Evolutionary conservation across 208 protist species (phyloP), one percentile per base, ranked within the genome.

Genomic region (Leishmania arabica): DNA sequence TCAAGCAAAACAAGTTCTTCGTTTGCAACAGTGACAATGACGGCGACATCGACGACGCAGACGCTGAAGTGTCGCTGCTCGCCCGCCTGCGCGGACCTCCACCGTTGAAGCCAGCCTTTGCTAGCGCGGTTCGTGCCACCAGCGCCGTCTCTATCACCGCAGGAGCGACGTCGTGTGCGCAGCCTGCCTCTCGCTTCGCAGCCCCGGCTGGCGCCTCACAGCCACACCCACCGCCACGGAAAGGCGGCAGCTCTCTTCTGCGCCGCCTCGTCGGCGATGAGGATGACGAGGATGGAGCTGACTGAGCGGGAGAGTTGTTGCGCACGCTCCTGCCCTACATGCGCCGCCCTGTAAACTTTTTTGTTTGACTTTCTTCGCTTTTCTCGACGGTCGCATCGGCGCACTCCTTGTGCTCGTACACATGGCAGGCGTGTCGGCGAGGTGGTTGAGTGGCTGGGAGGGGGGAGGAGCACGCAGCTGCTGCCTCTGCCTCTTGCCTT

Each of bases 1-100:
- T 24, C 47, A 37, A 66, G 24, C 19, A 42, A n/a, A 85, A 85
- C 34, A 85, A 85, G 56, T 85, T 85, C 53, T 79, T 79, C 47
- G 31, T 79, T 11, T 19, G 15, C 19, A 58, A 11, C 47, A 37
- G 72, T 53, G 76, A 71, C 47, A 27, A 70, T 7, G 62, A 79
- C 34, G 62, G n/a, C 24, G 76, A 71, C 64, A 7, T 37, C 34
- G 60, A 72, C 49, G 54, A 77, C 24, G 31, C 31, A 45, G 42
- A 37, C 24, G 31, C 40, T 24, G 40, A 47, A 27, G 74, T 13
- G 74, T 42, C 53, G 24, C 34, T 60, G 56, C 56, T 49, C 74
- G 6, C 53, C 13, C 37, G 54, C 54, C 74, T 53, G 15, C 37
- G 27, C 19, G 53, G 37, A 34, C 24, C 37, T 34, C 56, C 21